Base-by-base conservation (phyloP, 2,329 filamentous ascomycete species). In the Raffaelea albimanens region DNA sequence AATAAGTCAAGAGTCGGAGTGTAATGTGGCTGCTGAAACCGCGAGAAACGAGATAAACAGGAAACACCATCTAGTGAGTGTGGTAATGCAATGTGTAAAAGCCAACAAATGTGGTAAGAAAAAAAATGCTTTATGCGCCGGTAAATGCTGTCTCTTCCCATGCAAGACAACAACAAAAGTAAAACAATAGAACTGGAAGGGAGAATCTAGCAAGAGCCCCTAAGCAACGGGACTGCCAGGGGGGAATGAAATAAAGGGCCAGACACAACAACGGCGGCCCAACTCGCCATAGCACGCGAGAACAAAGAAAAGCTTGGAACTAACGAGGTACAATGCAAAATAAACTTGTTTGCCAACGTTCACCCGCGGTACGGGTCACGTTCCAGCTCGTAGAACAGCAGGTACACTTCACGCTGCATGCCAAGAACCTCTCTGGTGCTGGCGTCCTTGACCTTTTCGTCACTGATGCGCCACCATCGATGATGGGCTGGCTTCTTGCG, bases 391-490 rank as follows among this genome's bases (percentile, higher is more conserved):
- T 98, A 98, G 64, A 98, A 98, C 45, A 98, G 66, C 61, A 98
- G 69, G 63, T 98, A 98, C 1, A 97, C 91, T 65, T 98, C 93
- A 58, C 83, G 84, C 66, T 96, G 89, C 89, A 96, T 95, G 8
- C 82, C 80, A 49, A 98, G 65, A 7, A 98, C 88, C 56, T 98
- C 93, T 47, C 76, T 80, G 5, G 90, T 97, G 70, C 90, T 95
- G 55, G 88, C 85, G 66, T 97, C 91, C 61, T 91, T 93, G 58
- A 97, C 80, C 66, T 94, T 95, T 55, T 98, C 93, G 62, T 98
- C 93, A 55, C 90, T 96, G 55, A 98, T 95, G 33, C 93, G 81
- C 93, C 93, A 98, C 93, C 93, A 98, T 38, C 85, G 81, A 59
- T 94, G 84, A 40, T 75, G 76, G 13, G 70, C 65, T 56, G 78